phyloP scores from a whole-genome alignment of 345 rosid genomes.

The Theobroma cacao region DNA sequence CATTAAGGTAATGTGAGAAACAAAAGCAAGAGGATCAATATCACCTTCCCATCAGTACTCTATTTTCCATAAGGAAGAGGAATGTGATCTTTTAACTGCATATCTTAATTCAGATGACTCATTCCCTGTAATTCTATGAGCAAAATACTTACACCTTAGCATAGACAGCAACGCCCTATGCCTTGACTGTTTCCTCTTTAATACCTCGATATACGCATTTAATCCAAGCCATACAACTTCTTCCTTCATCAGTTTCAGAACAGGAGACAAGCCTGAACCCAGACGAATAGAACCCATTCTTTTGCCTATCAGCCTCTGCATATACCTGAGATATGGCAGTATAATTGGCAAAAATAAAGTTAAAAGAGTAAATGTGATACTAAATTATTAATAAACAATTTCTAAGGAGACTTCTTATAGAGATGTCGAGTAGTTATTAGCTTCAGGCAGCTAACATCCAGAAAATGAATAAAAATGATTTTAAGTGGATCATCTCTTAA shows the following conservation, averaged over 20 bases:
- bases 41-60: constrained; percentile 19
- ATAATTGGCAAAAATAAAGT: not conserved
- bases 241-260: constrained; percentile 36
- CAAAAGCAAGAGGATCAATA: not conserved
- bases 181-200: constrained; percentile 62
- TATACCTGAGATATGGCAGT: constrained; percentile 36
- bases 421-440: no score
- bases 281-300: constrained; percentile 37
- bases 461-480: not conserved
- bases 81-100: constrained; percentile 59
- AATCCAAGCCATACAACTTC: constrained; percentile 88
- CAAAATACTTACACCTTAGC: constrained; percentile 37
- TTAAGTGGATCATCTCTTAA: not conserved
- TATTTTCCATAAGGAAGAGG: constrained; percentile 67
- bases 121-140: constrained; percentile 27
- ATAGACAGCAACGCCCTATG: constrained; percentile 40
- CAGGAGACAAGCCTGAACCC: constrained; percentile 29
- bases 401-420: no score
- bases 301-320: constrained; percentile 47
- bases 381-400: not conserved
- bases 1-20: not conserved
- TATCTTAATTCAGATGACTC: constrained; percentile 39
- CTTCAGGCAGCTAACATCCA: not conserved
- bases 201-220: constrained; percentile 53
- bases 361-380: not conserved